Percentiles rank a stretch among this genome's conserved stretches.
phyloP scores from a whole-genome alignment of 1,284 basidiomycete species.

The Porodaedalea pini region DNA sequence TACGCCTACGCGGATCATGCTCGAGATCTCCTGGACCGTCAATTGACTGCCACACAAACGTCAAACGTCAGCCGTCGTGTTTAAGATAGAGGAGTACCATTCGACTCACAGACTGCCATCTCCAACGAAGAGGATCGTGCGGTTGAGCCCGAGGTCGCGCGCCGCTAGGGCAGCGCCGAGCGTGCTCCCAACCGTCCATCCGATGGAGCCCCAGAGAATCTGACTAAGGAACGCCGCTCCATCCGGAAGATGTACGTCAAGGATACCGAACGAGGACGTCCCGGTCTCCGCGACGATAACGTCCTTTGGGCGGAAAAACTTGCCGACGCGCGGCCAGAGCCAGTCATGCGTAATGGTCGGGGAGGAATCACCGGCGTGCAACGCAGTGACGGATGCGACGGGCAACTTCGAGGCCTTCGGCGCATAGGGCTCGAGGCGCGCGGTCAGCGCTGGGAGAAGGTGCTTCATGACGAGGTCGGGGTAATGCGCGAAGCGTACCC shows the following conservation, averaged over 20 bases:
- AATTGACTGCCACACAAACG: conserved; percentile 49
- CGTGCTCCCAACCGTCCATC: conserved; percentile 72
- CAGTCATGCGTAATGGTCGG: conserved; percentile 65
- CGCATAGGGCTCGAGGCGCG: conserved; percentile 45
- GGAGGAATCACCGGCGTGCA: conserved; percentile 43
- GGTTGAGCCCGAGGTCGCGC: conserved; percentile 54
- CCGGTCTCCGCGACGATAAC: conserved; percentile 86
- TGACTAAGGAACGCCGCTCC: conserved; percentile 67
- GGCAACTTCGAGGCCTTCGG: conserved; percentile 38
- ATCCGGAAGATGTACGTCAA: conserved; percentile 74
- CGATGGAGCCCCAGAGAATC: conserved; percentile 84
- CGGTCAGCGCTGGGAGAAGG: conserved; percentile 64
- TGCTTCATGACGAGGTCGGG: conserved; percentile 69
- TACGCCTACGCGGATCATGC: conserved; percentile 67
- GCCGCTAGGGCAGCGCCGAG: conserved; percentile 81
- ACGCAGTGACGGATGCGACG: conserved; percentile 48
- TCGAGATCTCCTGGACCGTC: conserved; percentile 73
- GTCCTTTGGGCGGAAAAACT: conserved; percentile 77
- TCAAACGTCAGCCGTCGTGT: background rate
- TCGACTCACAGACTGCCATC: conserved; percentile 65
- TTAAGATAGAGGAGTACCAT: background rate
- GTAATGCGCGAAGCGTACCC: conserved; percentile 61
- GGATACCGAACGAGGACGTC: conserved; percentile 66
- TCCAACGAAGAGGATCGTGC: conserved; percentile 85
- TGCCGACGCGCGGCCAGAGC: conserved; percentile 83